Evolutionary conservation across 768 basidiomycete species (phyloP).

Genomic region (Russula ochroleuca): DNA sequence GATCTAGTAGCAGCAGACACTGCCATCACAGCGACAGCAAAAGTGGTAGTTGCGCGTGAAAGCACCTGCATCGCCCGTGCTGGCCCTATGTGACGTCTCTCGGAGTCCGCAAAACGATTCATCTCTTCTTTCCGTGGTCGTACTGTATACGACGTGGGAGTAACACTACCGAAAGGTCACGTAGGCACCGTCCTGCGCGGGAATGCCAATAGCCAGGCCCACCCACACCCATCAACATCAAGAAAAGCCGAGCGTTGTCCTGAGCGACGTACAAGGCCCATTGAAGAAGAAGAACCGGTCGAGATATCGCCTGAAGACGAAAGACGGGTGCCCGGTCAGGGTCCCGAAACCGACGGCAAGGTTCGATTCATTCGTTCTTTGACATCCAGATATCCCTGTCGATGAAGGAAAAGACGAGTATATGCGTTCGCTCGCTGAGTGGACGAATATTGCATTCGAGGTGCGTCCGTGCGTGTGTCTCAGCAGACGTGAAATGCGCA

Average conservation of each 20-base stretch:
- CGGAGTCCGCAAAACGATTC: conserved; percentile 38
- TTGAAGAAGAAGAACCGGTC: conserved; percentile 32
- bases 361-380: conserved; percentile 68
- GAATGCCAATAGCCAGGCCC: conserved; percentile 25
- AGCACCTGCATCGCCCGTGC: not conserved
- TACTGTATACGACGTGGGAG: too few species aligned
- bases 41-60: not conserved
- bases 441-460: conserved; percentile 58
- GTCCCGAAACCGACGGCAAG: conserved; percentile 43
- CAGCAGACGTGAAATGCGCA: not conserved
- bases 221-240: conserved; percentile 10
- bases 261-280: conserved; percentile 31
- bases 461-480: conserved; percentile 43
- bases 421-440: conserved; percentile 60
- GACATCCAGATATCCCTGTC: conserved; percentile 68
- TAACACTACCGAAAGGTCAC: conserved; percentile 68
- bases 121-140: conserved; percentile 72
- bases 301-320: conserved; percentile 29
- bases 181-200: conserved; percentile 61
- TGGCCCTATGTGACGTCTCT: conserved; percentile 14
- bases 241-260: conserved; percentile 33
- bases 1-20: too few species aligned
- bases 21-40: not conserved
- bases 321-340: conserved; percentile 31
- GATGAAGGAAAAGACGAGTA: conserved; percentile 73